These are phyloP conservation scores for Thalassiosira livingstoniorum DNA, from an alignment of 352 stramenopile genomes.

Conservation along the genomic window DNA sequence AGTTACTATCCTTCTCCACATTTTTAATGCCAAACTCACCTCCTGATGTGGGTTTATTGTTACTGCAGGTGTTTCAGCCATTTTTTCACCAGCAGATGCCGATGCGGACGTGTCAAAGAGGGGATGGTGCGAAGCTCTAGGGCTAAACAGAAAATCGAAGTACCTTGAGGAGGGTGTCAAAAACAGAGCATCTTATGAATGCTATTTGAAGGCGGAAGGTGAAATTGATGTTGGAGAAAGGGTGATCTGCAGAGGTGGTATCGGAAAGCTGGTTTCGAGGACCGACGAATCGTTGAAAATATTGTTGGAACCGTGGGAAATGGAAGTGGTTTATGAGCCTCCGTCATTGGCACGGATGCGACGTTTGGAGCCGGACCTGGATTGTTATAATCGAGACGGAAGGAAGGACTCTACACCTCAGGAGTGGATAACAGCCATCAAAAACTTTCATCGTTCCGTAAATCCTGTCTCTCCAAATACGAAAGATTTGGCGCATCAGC, in stretches of 20 bases:
- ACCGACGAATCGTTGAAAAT: background rate
- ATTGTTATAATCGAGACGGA: background rate
- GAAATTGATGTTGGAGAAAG: slow-evolving; percentile 8
- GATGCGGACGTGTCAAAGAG: background rate
- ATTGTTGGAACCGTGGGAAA: background rate
- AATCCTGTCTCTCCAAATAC: slow-evolving; percentile 3
- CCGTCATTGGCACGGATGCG: background rate
- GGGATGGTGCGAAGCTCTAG: background rate
- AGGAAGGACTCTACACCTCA: background rate
- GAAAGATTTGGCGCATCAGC: background rate
- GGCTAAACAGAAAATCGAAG: slow-evolving; percentile 8
- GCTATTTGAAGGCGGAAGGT: background rate
- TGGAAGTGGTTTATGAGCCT: background rate
- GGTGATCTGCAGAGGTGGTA: background rate
- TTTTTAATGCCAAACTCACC: too few species aligned
- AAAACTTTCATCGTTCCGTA: background rate
- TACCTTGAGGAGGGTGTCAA: background rate
- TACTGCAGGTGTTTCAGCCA: background rate
- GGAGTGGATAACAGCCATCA: background rate
- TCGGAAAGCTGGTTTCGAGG: background rate
- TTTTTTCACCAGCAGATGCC: background rate
- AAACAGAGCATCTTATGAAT: background rate
- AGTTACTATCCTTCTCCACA: too few species aligned
- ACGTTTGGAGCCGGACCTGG: background rate
- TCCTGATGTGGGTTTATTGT: too few species aligned